Percentiles rank a stretch among this genome's conserved stretches.
These are phyloP conservation scores for Candida sithepensis DNA, from an alignment of 805 yeast genomes.

Conservation along the genomic window DNA sequence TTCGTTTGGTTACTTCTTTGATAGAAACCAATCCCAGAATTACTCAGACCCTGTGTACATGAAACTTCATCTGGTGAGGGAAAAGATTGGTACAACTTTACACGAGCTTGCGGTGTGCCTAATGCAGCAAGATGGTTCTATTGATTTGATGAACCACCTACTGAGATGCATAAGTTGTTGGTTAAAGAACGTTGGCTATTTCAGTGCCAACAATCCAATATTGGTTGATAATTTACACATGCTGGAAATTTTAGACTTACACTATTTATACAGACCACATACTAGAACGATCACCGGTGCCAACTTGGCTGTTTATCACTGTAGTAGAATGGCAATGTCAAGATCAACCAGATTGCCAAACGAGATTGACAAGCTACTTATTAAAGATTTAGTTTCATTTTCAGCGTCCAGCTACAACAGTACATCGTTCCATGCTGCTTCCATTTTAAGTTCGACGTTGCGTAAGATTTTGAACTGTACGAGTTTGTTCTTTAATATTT, in stretches of 20 bases:
- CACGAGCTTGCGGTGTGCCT: slow-evolving; percentile 54
- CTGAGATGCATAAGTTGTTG: slow-evolving; percentile 67
- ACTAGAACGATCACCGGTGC: slow-evolving; percentile 79
- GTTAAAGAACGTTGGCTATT: slow-evolving; percentile 35
- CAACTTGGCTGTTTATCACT: slow-evolving; percentile 69
- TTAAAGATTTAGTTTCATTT: slow-evolving; percentile 61
- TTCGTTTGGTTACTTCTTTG: slow-evolving; percentile 29
- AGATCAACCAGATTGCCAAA: slow-evolving; percentile 72
- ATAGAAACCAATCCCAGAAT: slow-evolving; percentile 20
- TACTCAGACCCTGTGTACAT: slow-evolving; percentile 39
- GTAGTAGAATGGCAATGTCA: slow-evolving; percentile 66
- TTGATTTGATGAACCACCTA: slow-evolving; percentile 56
- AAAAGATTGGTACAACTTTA: slow-evolving; percentile 48
- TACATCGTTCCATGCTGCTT: slow-evolving; percentile 67
- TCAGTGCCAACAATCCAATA: slow-evolving; percentile 25
- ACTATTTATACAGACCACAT: slow-evolving; percentile 61
- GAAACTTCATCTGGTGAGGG: slow-evolving; percentile 58
- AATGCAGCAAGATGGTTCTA: slow-evolving; percentile 54
- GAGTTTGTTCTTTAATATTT: slow-evolving; percentile 43
- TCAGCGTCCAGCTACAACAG: slow-evolving; percentile 69
- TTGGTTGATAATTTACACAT: slow-evolving; percentile 36
- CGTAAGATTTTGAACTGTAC: slow-evolving; percentile 61
- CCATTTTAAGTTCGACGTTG: slow-evolving; percentile 62
- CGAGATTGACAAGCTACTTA: slow-evolving; percentile 54
- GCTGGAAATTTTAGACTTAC: slow-evolving; percentile 49